Base-by-base conservation (phyloP, 2,329 filamentous ascomycete species). In the Chalaropsis thielavioides region DNA sequence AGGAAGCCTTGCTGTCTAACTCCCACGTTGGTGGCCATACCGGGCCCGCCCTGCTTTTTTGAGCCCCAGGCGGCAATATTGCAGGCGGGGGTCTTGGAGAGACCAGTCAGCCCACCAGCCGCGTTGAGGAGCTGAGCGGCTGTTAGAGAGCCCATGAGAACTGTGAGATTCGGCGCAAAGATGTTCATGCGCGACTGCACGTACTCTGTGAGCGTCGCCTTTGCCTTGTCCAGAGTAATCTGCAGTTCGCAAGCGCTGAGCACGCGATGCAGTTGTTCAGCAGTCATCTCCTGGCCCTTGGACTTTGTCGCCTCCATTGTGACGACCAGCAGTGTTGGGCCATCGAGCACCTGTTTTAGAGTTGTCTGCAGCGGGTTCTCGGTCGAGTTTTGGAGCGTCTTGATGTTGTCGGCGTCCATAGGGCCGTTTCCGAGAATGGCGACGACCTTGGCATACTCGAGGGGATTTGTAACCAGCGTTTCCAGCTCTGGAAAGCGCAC, bases 121-220 rank as follows among this genome's bases (percentile, higher is more conserved):
- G 90, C 90, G 75, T 96, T 96, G 71, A 99, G 87, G n/a, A 99
- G 83, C 75, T 97, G 92, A 3, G 94, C 94, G 7, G 94, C 92
- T 2, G 92, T 96, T 19, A 96, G 81, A 0, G 92, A 94, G 19
- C 94, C 94, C 66, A 99, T 89, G 19, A 99, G 82, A 1, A 85
- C 86, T 0, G 94, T 96, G 64, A 97, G 77, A 71, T 99, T 99
- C 0, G 94, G 94, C 3, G 94, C 94, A 72, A 97, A 97, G 41
- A 95, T 81, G 69, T 88, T 94, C 90, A 99, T 97, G 68, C 94
- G 89, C 43, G 92, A 96, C 75, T 96, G 90, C 17, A 99, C 94
- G 72, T 96, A 99, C 73, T 94, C 88, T 1, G 90, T 95, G 64
- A 99, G 81, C 0, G 86, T 88, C 68, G 83, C 87, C 75, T 96